phyloP scores from a whole-genome alignment of 2,329 filamentous ascomycete genomes.

The Rutstroemia sp. region DNA sequence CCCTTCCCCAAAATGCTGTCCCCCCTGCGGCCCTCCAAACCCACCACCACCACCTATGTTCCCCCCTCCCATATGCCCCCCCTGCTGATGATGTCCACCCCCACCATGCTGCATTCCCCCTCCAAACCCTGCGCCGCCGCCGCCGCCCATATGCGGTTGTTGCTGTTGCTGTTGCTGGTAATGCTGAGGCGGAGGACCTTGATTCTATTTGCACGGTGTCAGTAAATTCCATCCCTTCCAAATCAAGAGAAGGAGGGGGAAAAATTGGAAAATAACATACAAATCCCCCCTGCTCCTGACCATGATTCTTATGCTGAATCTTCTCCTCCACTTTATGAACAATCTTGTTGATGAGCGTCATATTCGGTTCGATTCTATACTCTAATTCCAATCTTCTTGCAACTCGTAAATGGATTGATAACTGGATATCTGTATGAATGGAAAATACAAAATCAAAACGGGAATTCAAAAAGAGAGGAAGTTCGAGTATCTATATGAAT shows the following conservation, averaged over 20 bases:
- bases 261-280: neutral
- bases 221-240: too few species aligned
- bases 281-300: neutral
- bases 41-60: neutral
- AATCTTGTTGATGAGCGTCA: neutral
- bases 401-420: too few species aligned
- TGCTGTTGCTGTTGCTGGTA: neutral
- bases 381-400: too few species aligned
- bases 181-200: neutral
- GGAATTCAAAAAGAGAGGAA: too few species aligned
- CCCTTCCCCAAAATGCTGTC: neutral
- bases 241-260: too few species aligned
- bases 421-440: too few species aligned
- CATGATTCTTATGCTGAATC: too few species aligned
- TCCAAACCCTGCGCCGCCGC: neutral
- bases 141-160: neutral
- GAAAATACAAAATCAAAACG: too few species aligned
- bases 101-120: neutral
- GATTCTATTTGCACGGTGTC: neutral
- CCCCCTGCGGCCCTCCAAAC: neutral
- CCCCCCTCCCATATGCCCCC: neutral
- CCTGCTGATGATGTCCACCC: neutral
- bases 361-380: too few species aligned
- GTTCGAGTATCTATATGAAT: too few species aligned
- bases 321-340: slow-evolving; percentile 3